Evolutionary conservation across 2,329 filamentous ascomycete genomes (phyloP).

Genomic region (Thielaviopsis musarum): DNA sequence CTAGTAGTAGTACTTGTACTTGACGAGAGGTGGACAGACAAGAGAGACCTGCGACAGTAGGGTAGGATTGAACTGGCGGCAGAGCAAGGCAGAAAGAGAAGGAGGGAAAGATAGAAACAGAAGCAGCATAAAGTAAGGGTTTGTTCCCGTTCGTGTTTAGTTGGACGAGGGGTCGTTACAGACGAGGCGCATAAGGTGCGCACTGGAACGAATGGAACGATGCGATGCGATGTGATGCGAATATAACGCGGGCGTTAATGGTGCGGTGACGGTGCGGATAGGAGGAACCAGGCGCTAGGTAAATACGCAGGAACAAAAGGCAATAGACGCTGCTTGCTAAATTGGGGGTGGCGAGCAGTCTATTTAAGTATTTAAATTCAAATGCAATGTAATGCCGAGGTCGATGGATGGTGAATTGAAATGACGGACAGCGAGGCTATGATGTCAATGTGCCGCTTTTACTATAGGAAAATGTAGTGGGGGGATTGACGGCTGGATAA

Average conservation of each 20-base stretch:
- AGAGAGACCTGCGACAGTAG: background rate
- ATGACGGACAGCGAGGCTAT: background rate
- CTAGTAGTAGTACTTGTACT: background rate
- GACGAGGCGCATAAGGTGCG: background rate
- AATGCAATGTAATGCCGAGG: background rate
- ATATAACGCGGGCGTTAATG: background rate
- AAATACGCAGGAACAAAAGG: background rate
- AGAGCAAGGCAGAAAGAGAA: background rate
- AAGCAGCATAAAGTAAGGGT: background rate
- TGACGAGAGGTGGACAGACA: background rate
- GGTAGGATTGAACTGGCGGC: background rate
- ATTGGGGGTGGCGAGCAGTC: background rate
- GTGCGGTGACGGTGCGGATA: background rate
- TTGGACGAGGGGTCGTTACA: background rate
- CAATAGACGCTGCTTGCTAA: background rate
- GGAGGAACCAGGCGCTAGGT: background rate
- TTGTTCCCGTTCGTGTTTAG: background rate
- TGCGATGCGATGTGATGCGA: background rate
- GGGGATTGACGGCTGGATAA: background rate
- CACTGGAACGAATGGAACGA: background rate
- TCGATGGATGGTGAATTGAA: background rate
- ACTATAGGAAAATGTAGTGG: background rate
- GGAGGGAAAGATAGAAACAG: background rate
- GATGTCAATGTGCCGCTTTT: background rate
- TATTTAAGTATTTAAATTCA: background rate